Evolutionary conservation across 139 green algal genomes (phyloP), one percentile per base, ranked within the genome.

Genomic region (Pleodorina starrii): DNA sequence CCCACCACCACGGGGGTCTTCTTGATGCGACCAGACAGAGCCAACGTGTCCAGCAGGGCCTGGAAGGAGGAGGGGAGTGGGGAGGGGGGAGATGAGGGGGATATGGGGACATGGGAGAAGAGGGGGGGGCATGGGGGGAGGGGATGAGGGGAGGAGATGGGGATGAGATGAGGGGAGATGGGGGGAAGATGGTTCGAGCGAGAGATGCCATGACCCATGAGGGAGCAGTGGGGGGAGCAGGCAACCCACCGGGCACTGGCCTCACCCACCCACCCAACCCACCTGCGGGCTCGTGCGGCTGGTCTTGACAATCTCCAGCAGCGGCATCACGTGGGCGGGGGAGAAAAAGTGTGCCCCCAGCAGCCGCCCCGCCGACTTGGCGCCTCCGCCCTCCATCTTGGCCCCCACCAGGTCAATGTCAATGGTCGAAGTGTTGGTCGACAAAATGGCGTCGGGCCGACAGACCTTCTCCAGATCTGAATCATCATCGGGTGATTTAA

Each of bases 401-500:
- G 84, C 82, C 5, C 80, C 80, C 35, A 99, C 94, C 40, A 99
- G 82, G 60, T 96, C 94, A 74, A 99, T 98, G 94, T 99, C 96
- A 82, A 99, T 99, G 84, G 98, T 99, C 66, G 95, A 98, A 35
- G 98, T 99, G 95, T 99, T 99, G 87, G 96, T 99, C n/a, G 97
- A 94, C 63, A 99, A 93, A 85, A 99, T 98, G 93, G 92, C 96
- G 89, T 98, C 91, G 1, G 94, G 93, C 6, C 92, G 89, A 91
- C 95, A 98, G 0, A 81, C 84, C 17, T 89, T 69, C 93, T 98
- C 96, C 79, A 99, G 89, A 84, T 97, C 93, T 84, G 82, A 29
- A 69, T n/a, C n/a, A n/a, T n/a, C n/a, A n/a, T n/a, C n/a, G n/a
- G n/a, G n/a, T n/a, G n/a, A n/a, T n/a, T n/a, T n/a, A 29, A 69